These are phyloP conservation scores for Spiromastix sp. DNA, from an alignment of 2,329 filamentous ascomycete genomes.

Conservation along the genomic window DNA sequence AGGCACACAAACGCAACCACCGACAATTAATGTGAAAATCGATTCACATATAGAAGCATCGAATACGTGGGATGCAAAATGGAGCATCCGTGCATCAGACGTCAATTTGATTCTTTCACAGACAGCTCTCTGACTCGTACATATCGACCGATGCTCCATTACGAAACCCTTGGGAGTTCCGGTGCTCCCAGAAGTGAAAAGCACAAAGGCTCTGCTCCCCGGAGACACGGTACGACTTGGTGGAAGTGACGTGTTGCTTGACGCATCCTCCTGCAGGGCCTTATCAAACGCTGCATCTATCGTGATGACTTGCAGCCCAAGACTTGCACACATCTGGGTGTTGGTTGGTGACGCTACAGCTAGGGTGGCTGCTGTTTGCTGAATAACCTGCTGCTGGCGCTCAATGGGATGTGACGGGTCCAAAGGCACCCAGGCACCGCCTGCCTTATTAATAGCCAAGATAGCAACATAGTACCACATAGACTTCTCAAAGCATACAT, in stretches of 20 bases:
- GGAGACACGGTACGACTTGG: too few species aligned
- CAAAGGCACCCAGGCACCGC: constrained; percentile 10
- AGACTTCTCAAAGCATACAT: constrained; percentile 14
- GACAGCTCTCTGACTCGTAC: constrained; percentile 24
- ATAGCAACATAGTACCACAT: constrained; percentile 12
- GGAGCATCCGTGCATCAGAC: constrained; percentile 21
- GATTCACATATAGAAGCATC: constrained; percentile 34
- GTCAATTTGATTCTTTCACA: constrained; percentile 16
- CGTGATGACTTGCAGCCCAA: not conserved
- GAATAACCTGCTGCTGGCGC: constrained; percentile 19
- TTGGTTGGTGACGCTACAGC: constrained; percentile 25
- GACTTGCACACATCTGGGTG: constrained; percentile 2
- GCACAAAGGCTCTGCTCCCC: constrained; percentile 27
- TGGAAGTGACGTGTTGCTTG: not conserved
- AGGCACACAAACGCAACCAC: constrained; percentile 39
- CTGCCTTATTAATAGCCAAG: constrained; percentile 13
- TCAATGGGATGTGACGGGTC: not conserved
- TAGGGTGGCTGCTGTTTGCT: constrained; percentile 21
- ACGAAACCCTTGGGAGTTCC: constrained; percentile 24
- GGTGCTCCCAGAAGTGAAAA: constrained; percentile 25
- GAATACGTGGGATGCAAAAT: constrained; percentile 37
- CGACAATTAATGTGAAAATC: constrained; percentile 22
- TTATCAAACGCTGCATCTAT: not conserved
- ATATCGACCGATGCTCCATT: constrained; percentile 28
- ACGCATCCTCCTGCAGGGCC: not conserved